Evolutionary conservation across 2,329 filamentous ascomycete species (phyloP).

Genomic region (Beauveria pseudobassiana): DNA sequence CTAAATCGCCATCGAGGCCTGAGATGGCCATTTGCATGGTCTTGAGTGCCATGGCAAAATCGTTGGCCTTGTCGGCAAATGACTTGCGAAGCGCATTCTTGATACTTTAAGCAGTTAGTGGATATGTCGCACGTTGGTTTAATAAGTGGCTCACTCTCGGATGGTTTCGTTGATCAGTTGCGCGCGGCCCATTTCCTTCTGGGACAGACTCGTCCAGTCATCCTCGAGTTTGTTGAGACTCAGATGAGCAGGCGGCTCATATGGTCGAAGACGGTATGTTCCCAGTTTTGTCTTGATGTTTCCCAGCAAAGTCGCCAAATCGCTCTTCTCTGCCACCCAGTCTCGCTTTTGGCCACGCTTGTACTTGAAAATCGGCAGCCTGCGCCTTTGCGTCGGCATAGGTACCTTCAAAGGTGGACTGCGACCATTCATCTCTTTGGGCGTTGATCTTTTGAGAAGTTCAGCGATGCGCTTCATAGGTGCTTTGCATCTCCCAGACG

Average conservation of each 20-base stretch:
- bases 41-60: slow-evolving; percentile 91
- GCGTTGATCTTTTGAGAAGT: slow-evolving; percentile 66
- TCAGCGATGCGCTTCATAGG: slow-evolving; percentile 84
- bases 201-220: slow-evolving; percentile 73
- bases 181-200: slow-evolving; percentile 78
- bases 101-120: slow-evolving; percentile 48
- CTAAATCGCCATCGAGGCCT: slow-evolving; percentile 92
- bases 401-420: slow-evolving; percentile 78
- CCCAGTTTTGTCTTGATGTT: slow-evolving; percentile 99
- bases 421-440: slow-evolving; percentile 70
- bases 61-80: slow-evolving; percentile 97
- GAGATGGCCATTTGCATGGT: slow-evolving; percentile 93
- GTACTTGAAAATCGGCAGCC: slow-evolving; percentile 71
- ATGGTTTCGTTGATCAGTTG: slow-evolving; percentile 98
- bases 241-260: slow-evolving; percentile 80
- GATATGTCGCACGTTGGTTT: neutral
- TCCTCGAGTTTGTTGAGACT: slow-evolving; percentile 73
- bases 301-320: slow-evolving; percentile 82
- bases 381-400: slow-evolving; percentile 90
- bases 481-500: slow-evolving; percentile 98
- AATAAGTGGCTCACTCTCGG: slow-evolving; percentile 58
- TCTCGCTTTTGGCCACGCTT: slow-evolving; percentile 85
- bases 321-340: slow-evolving; percentile 97
- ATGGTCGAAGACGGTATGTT: slow-evolving; percentile 85
- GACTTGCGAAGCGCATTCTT: slow-evolving; percentile 88